phyloP scores from a whole-genome alignment of 768 basidiomycete species.

The Psilocybe sp. region DNA sequence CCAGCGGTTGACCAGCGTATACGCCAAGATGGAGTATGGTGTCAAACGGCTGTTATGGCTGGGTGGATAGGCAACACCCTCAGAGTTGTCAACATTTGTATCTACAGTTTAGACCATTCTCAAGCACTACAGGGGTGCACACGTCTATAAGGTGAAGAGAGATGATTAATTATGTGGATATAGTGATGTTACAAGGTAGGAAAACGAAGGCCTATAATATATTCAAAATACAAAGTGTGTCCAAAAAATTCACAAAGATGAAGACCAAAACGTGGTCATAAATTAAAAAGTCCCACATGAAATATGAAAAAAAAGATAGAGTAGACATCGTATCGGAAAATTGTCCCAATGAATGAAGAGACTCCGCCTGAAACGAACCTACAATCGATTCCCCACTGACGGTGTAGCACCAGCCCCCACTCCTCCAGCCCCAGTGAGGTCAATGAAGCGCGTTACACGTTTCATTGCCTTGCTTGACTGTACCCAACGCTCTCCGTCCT shows the following conservation, averaged over 20 bases:
- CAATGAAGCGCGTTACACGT: conserved; percentile 79
- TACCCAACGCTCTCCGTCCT: conserved; percentile 27
- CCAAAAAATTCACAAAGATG: neutral
- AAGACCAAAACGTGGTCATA: conserved; percentile 3
- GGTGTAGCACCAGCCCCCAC: conserved; percentile 6
- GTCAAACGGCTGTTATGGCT: conserved; percentile 90
- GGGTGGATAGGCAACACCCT: conserved; percentile 44
- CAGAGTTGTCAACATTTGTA: neutral
- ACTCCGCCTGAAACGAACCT: neutral
- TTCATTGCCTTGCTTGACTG: conserved; percentile 60
- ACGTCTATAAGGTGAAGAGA: neutral
- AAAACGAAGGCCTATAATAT: neutral
- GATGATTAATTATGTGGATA: neutral
- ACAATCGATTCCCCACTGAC: conserved; percentile 4
- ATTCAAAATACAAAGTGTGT: neutral
- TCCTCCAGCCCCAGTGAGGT: conserved; percentile 41
- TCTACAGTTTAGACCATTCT: neutral
- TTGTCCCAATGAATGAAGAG: neutral
- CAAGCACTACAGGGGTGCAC: too few species aligned
- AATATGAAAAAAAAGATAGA: neutral
- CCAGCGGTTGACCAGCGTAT: conserved; percentile 78
- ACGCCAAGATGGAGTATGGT: conserved; percentile 92
- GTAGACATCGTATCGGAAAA: neutral
- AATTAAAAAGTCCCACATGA: neutral
- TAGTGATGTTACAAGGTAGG: too few species aligned